These are phyloP conservation scores for Linum tenue DNA, from an alignment of 345 rosid genomes.

Conservation along the genomic window DNA sequence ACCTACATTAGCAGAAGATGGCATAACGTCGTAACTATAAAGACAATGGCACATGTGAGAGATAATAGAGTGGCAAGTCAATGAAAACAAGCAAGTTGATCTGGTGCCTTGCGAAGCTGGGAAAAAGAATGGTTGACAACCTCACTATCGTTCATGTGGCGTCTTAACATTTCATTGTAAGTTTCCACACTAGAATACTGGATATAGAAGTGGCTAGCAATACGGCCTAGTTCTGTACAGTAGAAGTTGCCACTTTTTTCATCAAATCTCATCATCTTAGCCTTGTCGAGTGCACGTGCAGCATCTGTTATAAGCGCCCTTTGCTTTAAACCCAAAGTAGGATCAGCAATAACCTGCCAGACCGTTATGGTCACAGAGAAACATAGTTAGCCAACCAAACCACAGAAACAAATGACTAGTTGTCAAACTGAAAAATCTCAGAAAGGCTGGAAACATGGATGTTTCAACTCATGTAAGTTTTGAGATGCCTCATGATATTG, in stretches of 20 bases:
- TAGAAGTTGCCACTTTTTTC: conserved; percentile 98
- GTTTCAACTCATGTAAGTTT: no score
- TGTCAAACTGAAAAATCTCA: background rate
- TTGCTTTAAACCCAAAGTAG: conserved; percentile 71
- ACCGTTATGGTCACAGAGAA: background rate
- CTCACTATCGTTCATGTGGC: conserved; percentile 94
- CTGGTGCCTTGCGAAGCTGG: background rate
- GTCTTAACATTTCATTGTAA: conserved; percentile 85
- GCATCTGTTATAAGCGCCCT: conserved; percentile 90
- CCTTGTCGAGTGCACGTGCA: conserved; percentile 93
- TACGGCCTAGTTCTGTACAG: conserved; percentile 97
- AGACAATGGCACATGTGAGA: background rate
- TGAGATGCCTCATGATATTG: background rate
- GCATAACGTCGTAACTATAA: conserved; percentile 10
- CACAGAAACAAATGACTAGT: background rate
- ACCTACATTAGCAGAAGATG: conserved; percentile 35
- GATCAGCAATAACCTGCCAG: conserved; percentile 81
- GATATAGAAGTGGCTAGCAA: conserved; percentile 96
- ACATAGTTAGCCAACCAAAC: background rate
- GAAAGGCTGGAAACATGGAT: background rate
- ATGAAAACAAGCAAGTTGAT: conserved; percentile 8
- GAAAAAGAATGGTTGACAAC: conserved; percentile 27
- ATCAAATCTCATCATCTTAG: conserved; percentile 99
- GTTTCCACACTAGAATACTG: conserved; percentile 97
- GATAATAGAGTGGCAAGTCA: conserved; percentile 1